Evolutionary conservation across 306 rosid species (phyloP).

Genomic region (Astragalus glycyphyllos): DNA sequence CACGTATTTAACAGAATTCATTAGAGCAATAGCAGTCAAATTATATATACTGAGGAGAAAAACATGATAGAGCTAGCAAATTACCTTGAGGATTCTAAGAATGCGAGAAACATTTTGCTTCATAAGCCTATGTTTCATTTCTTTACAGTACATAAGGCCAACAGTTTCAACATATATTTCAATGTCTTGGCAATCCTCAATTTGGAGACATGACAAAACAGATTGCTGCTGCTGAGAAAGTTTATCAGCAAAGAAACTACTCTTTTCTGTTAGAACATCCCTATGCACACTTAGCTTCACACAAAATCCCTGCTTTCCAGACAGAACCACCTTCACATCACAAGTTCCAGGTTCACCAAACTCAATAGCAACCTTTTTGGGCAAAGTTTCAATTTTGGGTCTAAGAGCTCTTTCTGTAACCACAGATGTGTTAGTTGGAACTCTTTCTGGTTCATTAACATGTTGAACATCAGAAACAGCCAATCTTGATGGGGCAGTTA

Average conservation of each 20-base stretch:
- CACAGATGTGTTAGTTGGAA: slow-evolving; percentile 52
- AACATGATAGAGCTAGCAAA: slow-evolving; percentile 30
- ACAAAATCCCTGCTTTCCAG: slow-evolving; percentile 90
- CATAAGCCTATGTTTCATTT: slow-evolving; percentile 82
- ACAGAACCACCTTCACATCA: slow-evolving; percentile 71
- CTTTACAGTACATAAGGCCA: slow-evolving; percentile 94
- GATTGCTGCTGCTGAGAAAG: slow-evolving; percentile 57
- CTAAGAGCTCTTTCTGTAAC: slow-evolving; percentile 64
- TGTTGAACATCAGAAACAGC: slow-evolving; percentile 57
- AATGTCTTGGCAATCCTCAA: slow-evolving; percentile 87
- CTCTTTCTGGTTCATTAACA: slow-evolving; percentile 52
- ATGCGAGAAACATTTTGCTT: slow-evolving; percentile 85
- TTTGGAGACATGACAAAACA: slow-evolving; percentile 62
- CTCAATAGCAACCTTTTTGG: slow-evolving; percentile 92
- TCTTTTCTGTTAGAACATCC: slow-evolving; percentile 66
- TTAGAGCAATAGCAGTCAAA: slow-evolving; percentile 24
- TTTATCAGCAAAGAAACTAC: slow-evolving; percentile 71
- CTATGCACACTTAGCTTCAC: slow-evolving; percentile 88
- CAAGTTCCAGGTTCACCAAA: slow-evolving; percentile 92
- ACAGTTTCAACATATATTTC: slow-evolving; percentile 90
- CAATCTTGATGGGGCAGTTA: slow-evolving; percentile 59
- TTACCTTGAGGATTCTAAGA: slow-evolving; percentile 84
- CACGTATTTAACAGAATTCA: slow-evolving; percentile 16
- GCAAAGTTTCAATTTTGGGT: slow-evolving; percentile 71
- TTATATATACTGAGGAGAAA: slow-evolving; percentile 1